Percentiles rank a stretch among this genome's conserved stretches.
These are phyloP conservation scores for Escallonia herrerae DNA, from an alignment of 129 eudicot species.

Conservation along the genomic window DNA sequence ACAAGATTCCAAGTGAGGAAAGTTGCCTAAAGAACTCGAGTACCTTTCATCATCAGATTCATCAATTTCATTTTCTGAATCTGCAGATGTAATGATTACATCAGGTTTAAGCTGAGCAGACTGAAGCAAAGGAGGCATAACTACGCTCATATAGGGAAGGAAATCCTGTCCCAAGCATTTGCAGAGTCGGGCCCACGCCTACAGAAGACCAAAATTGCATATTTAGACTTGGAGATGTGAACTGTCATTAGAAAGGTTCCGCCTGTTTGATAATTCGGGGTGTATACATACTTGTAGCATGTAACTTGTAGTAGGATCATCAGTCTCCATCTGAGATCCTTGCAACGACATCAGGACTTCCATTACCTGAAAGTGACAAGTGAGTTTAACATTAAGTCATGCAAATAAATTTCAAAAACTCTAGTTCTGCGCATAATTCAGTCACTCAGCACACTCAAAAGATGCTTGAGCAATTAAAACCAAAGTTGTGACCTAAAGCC, in stretches of 20 bases:
- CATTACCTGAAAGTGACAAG: conserved; percentile 63
- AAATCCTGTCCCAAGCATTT: conserved; percentile 99
- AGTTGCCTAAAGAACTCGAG: not conserved
- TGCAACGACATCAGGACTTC: conserved; percentile 97
- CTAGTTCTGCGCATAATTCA: not conserved
- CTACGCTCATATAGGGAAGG: conserved; percentile 94
- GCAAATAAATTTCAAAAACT: not conserved
- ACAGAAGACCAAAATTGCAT: conserved; percentile 8
- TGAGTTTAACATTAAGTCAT: conserved; percentile 4
- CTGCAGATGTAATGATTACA: conserved; percentile 93
- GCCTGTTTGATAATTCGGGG: conserved; percentile 3
- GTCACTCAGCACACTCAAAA: not conserved
- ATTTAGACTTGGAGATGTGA: not conserved
- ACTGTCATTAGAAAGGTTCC: conserved; percentile 2
- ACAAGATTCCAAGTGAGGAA: not conserved
- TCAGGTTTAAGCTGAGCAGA: conserved; percentile 99
- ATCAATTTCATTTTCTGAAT: conserved; percentile 86
- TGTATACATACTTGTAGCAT: conserved; percentile 80
- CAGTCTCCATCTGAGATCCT: conserved; percentile 96
- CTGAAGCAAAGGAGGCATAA: conserved; percentile 97
- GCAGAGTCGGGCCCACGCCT: conserved; percentile 99
- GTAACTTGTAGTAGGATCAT: conserved; percentile 99
- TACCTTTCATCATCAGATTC: conserved; percentile 99
- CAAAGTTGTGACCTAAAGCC: not conserved
- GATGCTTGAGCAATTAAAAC: not conserved